Evolutionary conservation across 306 rosid genomes (phyloP), one percentile per base, ranked within the genome.

Genomic region (Quercus bicolor): DNA sequence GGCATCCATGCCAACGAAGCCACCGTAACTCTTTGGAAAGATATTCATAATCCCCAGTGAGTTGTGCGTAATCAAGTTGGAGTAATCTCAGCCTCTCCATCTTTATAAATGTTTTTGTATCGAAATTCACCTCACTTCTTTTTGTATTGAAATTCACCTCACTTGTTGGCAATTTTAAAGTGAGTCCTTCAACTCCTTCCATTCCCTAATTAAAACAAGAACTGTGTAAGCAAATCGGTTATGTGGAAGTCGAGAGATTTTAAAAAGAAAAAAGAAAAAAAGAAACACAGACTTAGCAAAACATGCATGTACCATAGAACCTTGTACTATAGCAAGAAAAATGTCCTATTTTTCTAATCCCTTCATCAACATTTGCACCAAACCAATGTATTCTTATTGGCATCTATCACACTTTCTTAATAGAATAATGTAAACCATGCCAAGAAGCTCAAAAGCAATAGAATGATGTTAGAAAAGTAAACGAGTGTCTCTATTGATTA

Each of bases 11-110:
- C 91, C 91, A 85, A 76, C 68, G 60, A 13, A 88, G 0, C 89
- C 87, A 88, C 52, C 79, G 83, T 8, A 88, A 6, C 5, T 81
- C 34, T 20, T 81, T 3, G 18, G 86, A 77, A 75, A 90, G 45
- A 73, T 74, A 12, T 31, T 28, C 48, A 73, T 18, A 84, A 51
- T 64, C 78, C 66, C 88, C 87, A 4, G 0, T n/a, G 4, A 87
- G 61, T 3, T 71, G 28, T 1, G 85, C 87, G 24, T 4, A 1
- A 29, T 55, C n/a, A 2, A 90, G 87, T 43, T 76, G 77, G 15
- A 90, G 76, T 51, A 89, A 75, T 74, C 85, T 85, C 34, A 91
- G 33, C 8, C 24, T 83, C 12, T 72, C 56, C 90, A 89, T 91
- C 13, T 75, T 5, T 57, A 24, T 21, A 68, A 91, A 86, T 59